Percentiles rank a stretch among this genome's conserved stretches.
Conservation (phyloP, 2,329 filamentous ascomycete species). For the Aspergillus fischeri region DNA sequence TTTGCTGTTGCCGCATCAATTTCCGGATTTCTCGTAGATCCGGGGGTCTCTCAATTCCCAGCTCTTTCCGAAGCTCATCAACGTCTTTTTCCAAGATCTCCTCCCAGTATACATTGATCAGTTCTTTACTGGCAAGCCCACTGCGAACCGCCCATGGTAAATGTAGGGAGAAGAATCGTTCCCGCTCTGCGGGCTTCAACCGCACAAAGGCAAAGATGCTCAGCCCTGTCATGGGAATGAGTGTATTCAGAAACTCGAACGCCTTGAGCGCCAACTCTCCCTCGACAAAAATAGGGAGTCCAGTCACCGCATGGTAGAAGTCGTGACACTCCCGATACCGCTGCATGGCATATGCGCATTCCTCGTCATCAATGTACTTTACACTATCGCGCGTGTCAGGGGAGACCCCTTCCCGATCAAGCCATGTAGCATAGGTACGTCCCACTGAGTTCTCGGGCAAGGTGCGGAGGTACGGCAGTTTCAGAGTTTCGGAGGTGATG, state of each 20-base stretch:
- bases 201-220: conserved; percentile 68
- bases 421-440: conserved; percentile 77
- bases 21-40: conserved; percentile 76
- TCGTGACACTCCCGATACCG: conserved; percentile 96
- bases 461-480: conserved; percentile 65
- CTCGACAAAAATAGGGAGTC: conserved; percentile 85
- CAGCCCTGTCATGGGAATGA: conserved; percentile 91
- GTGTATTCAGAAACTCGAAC: conserved; percentile 93
- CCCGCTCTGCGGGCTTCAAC: conserved; percentile 60
- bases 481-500: conserved; percentile 69
- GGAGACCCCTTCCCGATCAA: conserved; percentile 89
- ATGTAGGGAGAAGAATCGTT: conserved; percentile 61
- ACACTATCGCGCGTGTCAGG: conserved; percentile 82
- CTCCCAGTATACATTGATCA: conserved; percentile 98
- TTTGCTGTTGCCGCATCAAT: conserved; percentile 65
- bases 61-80: conserved; percentile 63
- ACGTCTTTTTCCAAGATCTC: conserved; percentile 85
- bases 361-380: conserved; percentile 87
- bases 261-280: conserved; percentile 97
- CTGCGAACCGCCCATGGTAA: conserved; percentile 88
- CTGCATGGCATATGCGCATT: conserved; percentile 98
- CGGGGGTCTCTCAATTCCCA: conserved; percentile 84
- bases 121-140: conserved; percentile 68
- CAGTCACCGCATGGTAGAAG: conserved; percentile 93
- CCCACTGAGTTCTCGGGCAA: conserved; percentile 74